Base-by-base conservation (phyloP, 495 filamentous ascomycete species). In the Penicillium macrosclerotiorum region DNA sequence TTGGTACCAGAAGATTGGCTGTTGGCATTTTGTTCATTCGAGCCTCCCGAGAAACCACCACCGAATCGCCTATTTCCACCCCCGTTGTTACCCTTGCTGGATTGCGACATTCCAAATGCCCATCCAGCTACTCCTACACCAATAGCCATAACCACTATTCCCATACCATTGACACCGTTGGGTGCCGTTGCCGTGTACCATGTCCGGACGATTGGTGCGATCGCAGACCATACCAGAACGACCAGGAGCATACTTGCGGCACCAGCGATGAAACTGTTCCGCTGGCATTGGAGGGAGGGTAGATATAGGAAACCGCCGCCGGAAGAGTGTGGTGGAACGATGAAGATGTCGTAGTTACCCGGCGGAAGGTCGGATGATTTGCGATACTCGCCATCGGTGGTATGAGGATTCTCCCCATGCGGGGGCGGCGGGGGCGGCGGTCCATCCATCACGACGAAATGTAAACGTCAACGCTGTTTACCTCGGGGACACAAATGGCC, bases 291-390 rank as follows among this genome's bases (percentile, higher is more conserved):
- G 22, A 98, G 64, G 0, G 89, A 96, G 0, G 93, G 93, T 17
- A 98, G 81, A 65, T 98, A 98, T 8, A 98, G 71, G 63, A 98
- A 96, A 8, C 93, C 93, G 0, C 81, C 78, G 47, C 93, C 93
- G 9, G 91, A 78, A 7, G 90, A 90, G 59, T 96, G 89, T n/a
- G 88, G 88, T 3, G 93, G 92, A 45, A 98, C 90, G 54, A 98
- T 84, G 70, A 96, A 96, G 68, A 96, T 94, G 68, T 97, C 92
- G 71, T 94, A 97, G 61, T 90, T 90, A 22, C 90, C 89, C 0
- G 81, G 68, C 0, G 89, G 90, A 2, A 94, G 74, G 42, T 82
- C 85, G 22, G 71, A 73, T 20, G 71, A 68, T 55, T 71, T 73
- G 52, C 69, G 69, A 40, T 74, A 74, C 53, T 71, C 68, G 31